These are phyloP conservation scores for Patellifolia procumbens DNA, from an alignment of 179 eudicot genomes.

Conservation along the genomic window DNA sequence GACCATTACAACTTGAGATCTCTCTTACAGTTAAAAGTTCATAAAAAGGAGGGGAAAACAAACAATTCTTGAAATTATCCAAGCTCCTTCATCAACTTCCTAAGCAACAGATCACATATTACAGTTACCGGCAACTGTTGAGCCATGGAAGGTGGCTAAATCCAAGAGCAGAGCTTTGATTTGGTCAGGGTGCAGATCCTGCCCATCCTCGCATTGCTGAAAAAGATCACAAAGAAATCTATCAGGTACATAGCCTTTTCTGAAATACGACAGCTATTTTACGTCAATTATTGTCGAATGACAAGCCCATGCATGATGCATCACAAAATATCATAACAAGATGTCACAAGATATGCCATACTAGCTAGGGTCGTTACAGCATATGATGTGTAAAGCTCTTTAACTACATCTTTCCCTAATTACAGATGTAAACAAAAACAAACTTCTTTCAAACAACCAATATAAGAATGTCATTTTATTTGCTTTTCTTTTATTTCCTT, in stretches of 20 bases:
- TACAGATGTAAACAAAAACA: no score
- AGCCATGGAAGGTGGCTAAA: slow-evolving; percentile 66
- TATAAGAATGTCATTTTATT: background rate
- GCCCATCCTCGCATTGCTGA: slow-evolving; percentile 93
- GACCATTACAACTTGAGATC: slow-evolving; percentile 22
- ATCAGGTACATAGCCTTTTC: background rate
- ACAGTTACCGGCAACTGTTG: slow-evolving; percentile 26
- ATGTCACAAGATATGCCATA: background rate
- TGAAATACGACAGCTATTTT: background rate
- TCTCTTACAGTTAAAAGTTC: slow-evolving; percentile 4
- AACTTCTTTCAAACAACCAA: no score
- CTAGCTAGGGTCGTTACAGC: background rate
- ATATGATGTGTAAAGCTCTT: background rate
- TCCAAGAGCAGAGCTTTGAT: slow-evolving; percentile 80
- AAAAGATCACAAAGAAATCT: background rate
- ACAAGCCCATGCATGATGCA: background rate
- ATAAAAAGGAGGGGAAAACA: background rate
- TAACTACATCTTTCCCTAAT: no score
- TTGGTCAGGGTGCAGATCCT: slow-evolving; percentile 79
- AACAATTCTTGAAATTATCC: background rate
- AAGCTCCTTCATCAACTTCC: slow-evolving; percentile 5
- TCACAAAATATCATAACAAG: background rate
- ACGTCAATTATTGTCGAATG: background rate
- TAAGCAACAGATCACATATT: slow-evolving; percentile 25
- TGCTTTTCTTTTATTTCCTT: background rate